Base-by-base conservation (phyloP, 2,329 filamentous ascomycete species). In the Aspergillus sp. region DNA sequence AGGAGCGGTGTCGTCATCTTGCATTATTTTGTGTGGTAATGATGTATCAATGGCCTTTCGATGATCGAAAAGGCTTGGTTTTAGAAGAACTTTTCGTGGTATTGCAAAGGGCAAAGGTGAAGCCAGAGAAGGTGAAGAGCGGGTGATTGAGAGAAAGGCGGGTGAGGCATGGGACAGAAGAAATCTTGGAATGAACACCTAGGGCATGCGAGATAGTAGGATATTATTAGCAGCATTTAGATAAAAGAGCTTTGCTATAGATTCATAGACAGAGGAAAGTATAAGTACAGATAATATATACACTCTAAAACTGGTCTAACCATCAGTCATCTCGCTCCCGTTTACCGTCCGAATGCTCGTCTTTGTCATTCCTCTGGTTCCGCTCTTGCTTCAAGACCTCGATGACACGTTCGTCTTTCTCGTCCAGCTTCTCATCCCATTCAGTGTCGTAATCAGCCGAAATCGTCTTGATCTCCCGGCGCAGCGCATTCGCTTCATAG, bases 381-480 rank as follows among this genome's bases (percentile, higher is more conserved):
- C 82, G 69, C 31, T 85, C 81, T 45, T 85, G 78, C 64, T 79
- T 80, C 63, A 87, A 69, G 7, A 82, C 84, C 64, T 85, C 77
- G 2, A 79, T 81, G 22, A 87, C 84, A 59, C 76, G 79, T 65
- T 90, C 84, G 69, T 89, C 85, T 13, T 87, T 87, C 55, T 94
- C 86, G 67, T 96, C 91, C 64, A 81, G 81, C 63, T 83, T 84
- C 79, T 95, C 92, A 69, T 96, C 87, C 91, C 92, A 97, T 55
- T 94, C 91, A 7, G 93, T 91, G 69, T 96, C 92, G 74, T 97
- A 97, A 77, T 97, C 92, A 38, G 88, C 86, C 0, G 93, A 92
- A 8, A 96, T 86, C 17, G 84, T 83, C 77, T 90, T 91, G 75
- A 97, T 91, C 77, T 97, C 93, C 65, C 84, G 85, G 6, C 93